Conservation (phyloP, 306 rosid species). For the Neltuma alba region DNA sequence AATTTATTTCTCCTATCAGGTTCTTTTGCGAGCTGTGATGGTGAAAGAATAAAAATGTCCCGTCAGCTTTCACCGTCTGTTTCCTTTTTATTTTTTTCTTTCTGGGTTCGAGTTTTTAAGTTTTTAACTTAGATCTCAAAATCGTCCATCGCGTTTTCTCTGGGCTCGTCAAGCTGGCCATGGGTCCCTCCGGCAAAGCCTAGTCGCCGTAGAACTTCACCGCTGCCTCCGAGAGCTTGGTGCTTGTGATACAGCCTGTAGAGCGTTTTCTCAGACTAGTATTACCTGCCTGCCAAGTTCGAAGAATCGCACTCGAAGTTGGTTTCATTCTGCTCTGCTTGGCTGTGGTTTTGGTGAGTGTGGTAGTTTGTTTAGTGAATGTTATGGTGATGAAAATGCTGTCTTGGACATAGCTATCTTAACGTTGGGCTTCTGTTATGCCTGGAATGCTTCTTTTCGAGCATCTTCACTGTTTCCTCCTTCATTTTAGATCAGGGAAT, state of each 20-base stretch:
- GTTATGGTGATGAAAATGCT: slow-evolving; percentile 31
- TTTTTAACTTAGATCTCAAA: slow-evolving; percentile 40
- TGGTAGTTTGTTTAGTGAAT: slow-evolving; percentile 11
- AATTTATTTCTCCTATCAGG: background rate
- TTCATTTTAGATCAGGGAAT: slow-evolving; percentile 12
- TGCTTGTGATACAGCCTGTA: background rate
- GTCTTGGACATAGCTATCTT: slow-evolving; percentile 21
- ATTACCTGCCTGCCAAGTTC: slow-evolving; percentile 28
- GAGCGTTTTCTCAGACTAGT: background rate
- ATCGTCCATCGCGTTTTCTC: slow-evolving; percentile 28
- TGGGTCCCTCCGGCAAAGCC: background rate
- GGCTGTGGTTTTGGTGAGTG: slow-evolving; percentile 36
- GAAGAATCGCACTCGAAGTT: slow-evolving; percentile 22
- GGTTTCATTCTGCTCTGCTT: slow-evolving; percentile 29
- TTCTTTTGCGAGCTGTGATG: background rate
- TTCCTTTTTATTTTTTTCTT: slow-evolving; percentile 1
- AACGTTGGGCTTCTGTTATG: slow-evolving; percentile 4
- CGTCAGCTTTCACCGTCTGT: background rate
- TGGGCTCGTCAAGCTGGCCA: background rate
- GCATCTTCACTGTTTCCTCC: slow-evolving; percentile 15
- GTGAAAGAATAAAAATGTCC: background rate
- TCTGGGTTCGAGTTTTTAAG: slow-evolving; percentile 10
- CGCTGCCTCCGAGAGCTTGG: background rate
- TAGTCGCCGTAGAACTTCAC: slow-evolving; percentile 10
- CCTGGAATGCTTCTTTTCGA: slow-evolving; percentile 17